These are phyloP conservation scores for Mortierella sp. DNA, from an alignment of 371 early-diverging fungal genomes.

Conservation along the genomic window DNA sequence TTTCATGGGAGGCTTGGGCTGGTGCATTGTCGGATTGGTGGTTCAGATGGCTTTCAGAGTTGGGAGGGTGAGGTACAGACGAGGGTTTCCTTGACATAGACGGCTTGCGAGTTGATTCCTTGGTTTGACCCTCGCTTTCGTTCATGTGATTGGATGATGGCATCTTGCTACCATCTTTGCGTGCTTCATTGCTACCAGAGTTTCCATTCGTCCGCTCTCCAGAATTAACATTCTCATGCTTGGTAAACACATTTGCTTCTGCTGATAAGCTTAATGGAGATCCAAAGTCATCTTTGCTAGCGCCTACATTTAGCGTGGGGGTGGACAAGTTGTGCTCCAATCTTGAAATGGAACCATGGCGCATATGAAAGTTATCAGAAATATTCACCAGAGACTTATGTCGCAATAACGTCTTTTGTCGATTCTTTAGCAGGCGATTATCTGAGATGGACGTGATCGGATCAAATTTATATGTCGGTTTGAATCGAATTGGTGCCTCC, in stretches of 20 bases:
- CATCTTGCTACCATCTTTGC: neutral
- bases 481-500: constrained; percentile 86
- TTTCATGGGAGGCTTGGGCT: neutral
- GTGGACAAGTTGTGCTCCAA: neutral
- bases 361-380: neutral
- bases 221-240: constrained; percentile 21
- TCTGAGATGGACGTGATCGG: constrained; percentile 40
- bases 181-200: neutral
- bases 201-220: constrained; percentile 8
- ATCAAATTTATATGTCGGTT: constrained; percentile 92
- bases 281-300: neutral
- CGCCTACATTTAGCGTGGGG: neutral
- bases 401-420: constrained; percentile 13
- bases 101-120: neutral
- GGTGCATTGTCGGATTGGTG: neutral
- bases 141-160: neutral
- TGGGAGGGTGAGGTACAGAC: constrained; percentile 7
- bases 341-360: neutral
- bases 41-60: neutral
- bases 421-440: constrained; percentile 13
- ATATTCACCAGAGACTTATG: constrained; percentile 35
- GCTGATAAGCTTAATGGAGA: neutral
- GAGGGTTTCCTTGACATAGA: constrained; percentile 3
- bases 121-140: neutral
- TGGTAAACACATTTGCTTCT: neutral